These are phyloP conservation scores for Boletus rubropictus DNA, from an alignment of 768 basidiomycete species.

Conservation along the genomic window DNA sequence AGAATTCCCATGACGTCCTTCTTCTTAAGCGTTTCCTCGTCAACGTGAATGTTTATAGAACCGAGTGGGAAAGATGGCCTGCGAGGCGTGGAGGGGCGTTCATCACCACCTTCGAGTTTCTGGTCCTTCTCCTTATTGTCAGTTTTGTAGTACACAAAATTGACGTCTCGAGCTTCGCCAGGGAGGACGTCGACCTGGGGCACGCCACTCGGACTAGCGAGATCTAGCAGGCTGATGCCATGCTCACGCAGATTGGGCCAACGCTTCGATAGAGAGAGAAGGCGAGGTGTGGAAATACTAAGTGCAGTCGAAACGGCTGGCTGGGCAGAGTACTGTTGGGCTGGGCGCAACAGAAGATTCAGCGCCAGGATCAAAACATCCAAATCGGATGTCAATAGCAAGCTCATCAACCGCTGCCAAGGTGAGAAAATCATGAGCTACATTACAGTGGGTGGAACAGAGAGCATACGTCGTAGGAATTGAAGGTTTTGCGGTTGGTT, in stretches of 20 bases:
- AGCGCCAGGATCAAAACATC: slow-evolving; percentile 81
- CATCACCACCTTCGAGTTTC: slow-evolving; percentile 40
- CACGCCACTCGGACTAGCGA: slow-evolving; percentile 52
- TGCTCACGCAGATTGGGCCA: slow-evolving; percentile 82
- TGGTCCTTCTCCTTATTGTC: slow-evolving; percentile 45
- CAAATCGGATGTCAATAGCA: slow-evolving; percentile 84
- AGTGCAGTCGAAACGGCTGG: slow-evolving; percentile 77
- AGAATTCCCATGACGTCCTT: slow-evolving; percentile 73
- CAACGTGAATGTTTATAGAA: slow-evolving; percentile 57
- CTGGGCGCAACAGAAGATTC: slow-evolving; percentile 83
- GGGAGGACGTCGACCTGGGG: slow-evolving; percentile 59
- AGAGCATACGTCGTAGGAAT: slow-evolving; percentile 86
- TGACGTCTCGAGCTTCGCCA: slow-evolving; percentile 68
- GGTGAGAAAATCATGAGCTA: slow-evolving; percentile 4
- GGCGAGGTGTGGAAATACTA: slow-evolving; percentile 74
- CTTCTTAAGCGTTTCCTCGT: slow-evolving; percentile 51
- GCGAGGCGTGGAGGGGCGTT: slow-evolving; percentile 44
- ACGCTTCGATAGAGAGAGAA: slow-evolving; percentile 77
- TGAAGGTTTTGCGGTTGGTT: slow-evolving; percentile 94
- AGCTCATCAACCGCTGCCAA: slow-evolving; percentile 76
- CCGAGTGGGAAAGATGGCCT: slow-evolving; percentile 41
- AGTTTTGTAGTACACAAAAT: slow-evolving; percentile 75
- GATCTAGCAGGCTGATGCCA: slow-evolving; percentile 68
- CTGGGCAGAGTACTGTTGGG: slow-evolving; percentile 90
- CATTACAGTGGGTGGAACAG: neutral